Conservation (phyloP, 345 rosid genomes). For the Gossypium turneri region DNA sequence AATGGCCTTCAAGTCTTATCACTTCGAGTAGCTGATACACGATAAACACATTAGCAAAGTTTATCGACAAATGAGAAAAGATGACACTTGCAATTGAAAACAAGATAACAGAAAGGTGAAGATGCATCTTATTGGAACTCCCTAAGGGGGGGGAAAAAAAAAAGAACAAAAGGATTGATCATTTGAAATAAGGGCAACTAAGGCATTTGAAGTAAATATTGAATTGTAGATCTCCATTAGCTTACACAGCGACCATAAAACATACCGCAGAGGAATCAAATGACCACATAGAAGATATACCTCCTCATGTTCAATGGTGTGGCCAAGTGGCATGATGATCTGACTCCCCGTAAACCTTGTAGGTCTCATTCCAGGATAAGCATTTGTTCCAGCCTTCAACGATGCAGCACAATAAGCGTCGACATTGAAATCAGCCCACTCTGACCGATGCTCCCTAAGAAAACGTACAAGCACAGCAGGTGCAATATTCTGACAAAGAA, state of each 20-base stretch:
- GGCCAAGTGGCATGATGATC: constrained; percentile 93
- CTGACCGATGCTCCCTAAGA: constrained; percentile 94
- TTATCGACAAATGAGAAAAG: not conserved
- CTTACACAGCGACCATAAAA: not conserved
- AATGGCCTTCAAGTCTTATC: constrained; percentile 89
- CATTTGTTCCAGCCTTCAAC: constrained; percentile 69
- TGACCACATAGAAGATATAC: constrained; percentile 28
- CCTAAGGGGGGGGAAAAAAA: not conserved
- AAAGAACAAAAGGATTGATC: not conserved
- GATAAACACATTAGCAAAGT: not conserved
- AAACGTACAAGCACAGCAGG: constrained; percentile 94
- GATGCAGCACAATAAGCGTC: constrained; percentile 95
- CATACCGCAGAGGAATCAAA: not conserved
- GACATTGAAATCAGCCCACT: constrained; percentile 99
- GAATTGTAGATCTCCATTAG: not conserved
- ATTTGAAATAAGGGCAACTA: not conserved
- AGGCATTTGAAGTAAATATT: not conserved
- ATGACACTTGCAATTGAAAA: not conserved
- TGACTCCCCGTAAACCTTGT: constrained; percentile 96
- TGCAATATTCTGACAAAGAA: constrained; percentile 65
- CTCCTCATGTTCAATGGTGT: constrained; percentile 97
- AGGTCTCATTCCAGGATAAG: constrained; percentile 90
- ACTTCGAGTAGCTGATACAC: constrained; percentile 79
- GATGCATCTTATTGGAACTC: not conserved
- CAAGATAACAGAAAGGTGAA: not conserved